Percentiles rank a stretch among this genome's conserved stretches.
Evolutionary conservation across 2,329 filamentous ascomycete species (phyloP).

Genomic region (Chaetomiaceae sp.): DNA sequence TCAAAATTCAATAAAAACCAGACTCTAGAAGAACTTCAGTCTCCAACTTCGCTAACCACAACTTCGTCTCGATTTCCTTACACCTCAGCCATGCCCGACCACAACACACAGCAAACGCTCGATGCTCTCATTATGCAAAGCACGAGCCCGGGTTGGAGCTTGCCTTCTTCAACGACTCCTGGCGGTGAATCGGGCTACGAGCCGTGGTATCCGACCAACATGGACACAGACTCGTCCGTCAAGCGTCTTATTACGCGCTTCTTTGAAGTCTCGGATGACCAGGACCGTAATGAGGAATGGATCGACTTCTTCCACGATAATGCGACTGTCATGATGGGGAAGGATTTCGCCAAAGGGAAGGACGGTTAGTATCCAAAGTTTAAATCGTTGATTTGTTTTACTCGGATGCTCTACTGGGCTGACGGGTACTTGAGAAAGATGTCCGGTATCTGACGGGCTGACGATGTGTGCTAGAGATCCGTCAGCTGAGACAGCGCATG

Average conservation of each 20-base stretch:
- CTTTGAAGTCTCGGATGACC: slow-evolving; percentile 42
- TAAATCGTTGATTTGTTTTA: too few species aligned
- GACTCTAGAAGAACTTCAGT: neutral
- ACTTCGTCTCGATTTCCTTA: neutral
- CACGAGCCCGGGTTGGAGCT: neutral
- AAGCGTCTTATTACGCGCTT: slow-evolving; percentile 41
- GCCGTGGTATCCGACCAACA: slow-evolving; percentile 29
- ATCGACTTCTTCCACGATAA: slow-evolving; percentile 39
- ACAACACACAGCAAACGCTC: neutral
- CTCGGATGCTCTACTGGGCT: neutral
- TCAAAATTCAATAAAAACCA: too few species aligned
- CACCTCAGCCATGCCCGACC: neutral
- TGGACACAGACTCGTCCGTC: slow-evolving; percentile 21
- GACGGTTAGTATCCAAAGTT: too few species aligned
- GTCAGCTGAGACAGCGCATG: slow-evolving; percentile 39
- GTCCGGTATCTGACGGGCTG: too few species aligned
- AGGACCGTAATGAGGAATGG: slow-evolving; percentile 42
- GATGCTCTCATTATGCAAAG: neutral
- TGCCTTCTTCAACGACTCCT: neutral
- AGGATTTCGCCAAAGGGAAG: slow-evolving; percentile 35
- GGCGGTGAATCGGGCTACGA: slow-evolving; percentile 24
- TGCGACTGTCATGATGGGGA: slow-evolving; percentile 41
- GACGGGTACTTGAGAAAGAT: too few species aligned
- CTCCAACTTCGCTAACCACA: neutral
- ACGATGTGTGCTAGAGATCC: slow-evolving; percentile 36